Evolutionary conservation across 2,329 filamentous ascomycete species (phyloP), one percentile per base, ranked within the genome.

Genomic region (Fusarium decemcellulare): DNA sequence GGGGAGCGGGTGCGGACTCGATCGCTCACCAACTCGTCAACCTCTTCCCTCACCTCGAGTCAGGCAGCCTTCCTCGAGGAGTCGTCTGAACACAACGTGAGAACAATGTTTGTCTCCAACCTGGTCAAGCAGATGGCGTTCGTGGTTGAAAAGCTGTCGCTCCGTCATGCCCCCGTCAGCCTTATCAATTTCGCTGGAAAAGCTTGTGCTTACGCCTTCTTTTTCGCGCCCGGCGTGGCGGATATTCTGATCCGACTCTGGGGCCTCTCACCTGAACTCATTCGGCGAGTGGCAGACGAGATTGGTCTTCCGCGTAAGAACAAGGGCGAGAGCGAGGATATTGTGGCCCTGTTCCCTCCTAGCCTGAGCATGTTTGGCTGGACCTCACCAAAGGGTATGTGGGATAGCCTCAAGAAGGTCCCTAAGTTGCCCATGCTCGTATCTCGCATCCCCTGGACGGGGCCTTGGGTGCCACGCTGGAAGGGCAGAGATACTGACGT

Each of bases 121-220:
- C 82, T 98, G 34, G 86, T 94, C 43, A 90, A 91, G 40, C 95
- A 97, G 75, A 92, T 97, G 89, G 86, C 88, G 2, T 92, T 96
- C 68, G 92, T 94, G n/a, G 91, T 97, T 8, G 93, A 96, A 58
- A 95, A 94, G 76, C 92, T 97, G 90, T 94, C 93, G 15, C 84
- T 93, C 74, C 89, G 93, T 51, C 92, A 94, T 62, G 84, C 84
- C 5, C 87, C 88, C 1, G 74, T 84, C 18, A 92, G 89, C 72
- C 79, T 94, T 62, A 93, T 97, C 61, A 92, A 92, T 32, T 97
- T 97, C 77, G 94, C 93, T 57, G 95, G 93, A 63, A 97, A 96
- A 80, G 93, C 94, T 5, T 95, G 93, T 75, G 94, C 95, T 2
- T 97, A 97, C 79, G 94, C 93, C 32, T 97, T 97, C 80, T 96